A percentile compares a stretch with the other conserved stretches of the same genome.
Evolutionary conservation across 2,329 filamentous ascomycete genomes (phyloP).

Genomic region (Gyromitra esculenta): DNA sequence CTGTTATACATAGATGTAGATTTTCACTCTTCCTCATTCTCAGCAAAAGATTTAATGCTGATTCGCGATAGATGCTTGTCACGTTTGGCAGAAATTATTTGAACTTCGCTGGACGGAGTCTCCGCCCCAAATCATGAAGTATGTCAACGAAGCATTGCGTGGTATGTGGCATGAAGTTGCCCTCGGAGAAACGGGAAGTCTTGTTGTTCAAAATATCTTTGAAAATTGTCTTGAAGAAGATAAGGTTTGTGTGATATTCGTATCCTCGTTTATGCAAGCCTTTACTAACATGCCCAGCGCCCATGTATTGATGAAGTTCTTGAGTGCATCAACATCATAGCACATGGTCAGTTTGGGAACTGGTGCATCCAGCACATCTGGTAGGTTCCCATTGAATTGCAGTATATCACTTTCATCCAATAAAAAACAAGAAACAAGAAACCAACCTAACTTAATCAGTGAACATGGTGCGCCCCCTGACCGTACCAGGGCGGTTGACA

Average conservation of each 20-base stretch:
- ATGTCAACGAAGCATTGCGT: conserved; percentile 90
- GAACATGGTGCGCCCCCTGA: conserved; percentile 93
- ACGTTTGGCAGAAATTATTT: conserved; percentile 99
- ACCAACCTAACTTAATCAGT: conserved; percentile 54
- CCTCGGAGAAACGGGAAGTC: conserved; percentile 92
- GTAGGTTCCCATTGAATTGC: conserved; percentile 44
- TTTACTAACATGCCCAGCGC: conserved; percentile 68
- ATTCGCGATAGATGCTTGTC: conserved; percentile 74
- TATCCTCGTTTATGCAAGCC: neutral
- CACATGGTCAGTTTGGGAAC: conserved; percentile 97
- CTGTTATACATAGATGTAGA: conserved; percentile 86
- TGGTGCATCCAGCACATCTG: conserved; percentile 99
- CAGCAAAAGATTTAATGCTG: neutral
- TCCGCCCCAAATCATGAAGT: conserved; percentile 97
- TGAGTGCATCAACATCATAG: conserved; percentile 92
- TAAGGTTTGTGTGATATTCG: conserved; percentile 71
- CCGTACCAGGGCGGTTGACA: conserved; percentile 91
- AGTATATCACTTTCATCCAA: neutral
- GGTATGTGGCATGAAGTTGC: conserved; percentile 99
- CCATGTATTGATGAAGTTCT: conserved; percentile 97
- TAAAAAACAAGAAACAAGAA: neutral
- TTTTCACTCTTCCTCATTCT: neutral
- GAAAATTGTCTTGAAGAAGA: conserved; percentile 99
- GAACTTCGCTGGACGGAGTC: conserved; percentile 95
- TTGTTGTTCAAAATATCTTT: conserved; percentile 99